Conservation (phyloP, 1,284 basidiomycete species). For the Nidula niveotomentosa region DNA sequence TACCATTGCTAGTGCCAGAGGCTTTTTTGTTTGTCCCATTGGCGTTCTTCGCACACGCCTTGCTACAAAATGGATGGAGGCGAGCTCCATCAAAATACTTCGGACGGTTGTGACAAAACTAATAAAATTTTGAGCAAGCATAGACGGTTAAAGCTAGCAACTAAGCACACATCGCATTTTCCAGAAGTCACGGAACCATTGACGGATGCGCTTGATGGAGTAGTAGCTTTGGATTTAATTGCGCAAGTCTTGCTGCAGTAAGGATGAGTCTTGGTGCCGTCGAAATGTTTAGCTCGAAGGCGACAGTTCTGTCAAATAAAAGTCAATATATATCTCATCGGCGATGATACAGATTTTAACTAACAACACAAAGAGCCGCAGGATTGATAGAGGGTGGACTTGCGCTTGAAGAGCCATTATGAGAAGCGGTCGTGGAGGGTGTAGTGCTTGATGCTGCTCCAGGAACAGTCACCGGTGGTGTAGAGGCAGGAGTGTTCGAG, state of each 20-base stretch:
- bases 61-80: slow-evolving; percentile 56
- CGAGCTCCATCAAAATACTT: slow-evolving; percentile 52
- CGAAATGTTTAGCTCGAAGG: slow-evolving; percentile 47
- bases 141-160: slow-evolving; percentile 1
- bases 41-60: slow-evolving; percentile 52
- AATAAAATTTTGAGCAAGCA: background rate
- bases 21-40: slow-evolving; percentile 4
- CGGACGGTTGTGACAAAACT: slow-evolving; percentile 52
- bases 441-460: slow-evolving; percentile 9
- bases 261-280: slow-evolving; percentile 40
- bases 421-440: background rate
- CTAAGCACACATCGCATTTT: slow-evolving; percentile 36
- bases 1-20: no score
- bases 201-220: background rate
- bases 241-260: slow-evolving; percentile 48
- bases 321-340: background rate
- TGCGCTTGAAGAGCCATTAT: slow-evolving; percentile 5
- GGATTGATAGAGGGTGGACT: slow-evolving; percentile 20
- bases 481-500: slow-evolving; percentile 19
- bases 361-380: slow-evolving; percentile 37
- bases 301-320: slow-evolving; percentile 38
- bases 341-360: slow-evolving; percentile 6
- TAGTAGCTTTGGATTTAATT: slow-evolving; percentile 26
- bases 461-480: slow-evolving; percentile 22
- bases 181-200: slow-evolving; percentile 10